Conservation (phyloP, 306 rosid genomes). For the Vachellia collinsii region DNA sequence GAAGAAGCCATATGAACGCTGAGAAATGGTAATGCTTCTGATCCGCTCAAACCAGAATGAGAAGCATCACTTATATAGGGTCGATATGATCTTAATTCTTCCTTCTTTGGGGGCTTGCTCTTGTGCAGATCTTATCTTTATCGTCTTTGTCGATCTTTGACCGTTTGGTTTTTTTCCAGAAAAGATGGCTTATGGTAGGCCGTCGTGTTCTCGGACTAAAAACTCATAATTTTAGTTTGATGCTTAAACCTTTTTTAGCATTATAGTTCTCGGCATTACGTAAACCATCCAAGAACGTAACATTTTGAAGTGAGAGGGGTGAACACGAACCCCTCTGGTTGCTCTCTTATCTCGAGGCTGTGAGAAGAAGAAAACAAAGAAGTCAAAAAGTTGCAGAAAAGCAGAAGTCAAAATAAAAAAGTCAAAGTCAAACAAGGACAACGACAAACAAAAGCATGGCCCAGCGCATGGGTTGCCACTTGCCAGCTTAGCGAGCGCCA, state of each 20-base stretch:
- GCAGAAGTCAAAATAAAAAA: background rate
- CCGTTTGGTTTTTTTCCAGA: background rate
- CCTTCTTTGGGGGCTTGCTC: background rate
- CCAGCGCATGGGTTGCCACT: background rate
- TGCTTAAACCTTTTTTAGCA: background rate
- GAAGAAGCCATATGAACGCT: slow-evolving; percentile 13
- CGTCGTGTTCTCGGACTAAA: background rate
- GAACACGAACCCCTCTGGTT: too few species aligned
- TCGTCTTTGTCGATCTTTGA: background rate
- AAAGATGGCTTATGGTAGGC: background rate
- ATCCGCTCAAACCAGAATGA: background rate
- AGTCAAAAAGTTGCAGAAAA: too few species aligned
- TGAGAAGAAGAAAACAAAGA: too few species aligned
- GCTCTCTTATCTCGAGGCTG: too few species aligned
- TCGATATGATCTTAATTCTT: background rate
- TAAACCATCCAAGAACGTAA: background rate
- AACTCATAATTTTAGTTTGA: background rate
- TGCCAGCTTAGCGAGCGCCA: background rate
- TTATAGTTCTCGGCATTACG: background rate
- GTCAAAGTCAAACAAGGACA: background rate
- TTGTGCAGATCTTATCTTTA: background rate
- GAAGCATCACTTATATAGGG: background rate
- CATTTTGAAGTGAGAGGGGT: background rate
- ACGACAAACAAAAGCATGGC: background rate
- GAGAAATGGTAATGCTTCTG: background rate